Conservation (phyloP, 768 basidiomycete genomes). For the Podaxis pistillaris region DNA sequence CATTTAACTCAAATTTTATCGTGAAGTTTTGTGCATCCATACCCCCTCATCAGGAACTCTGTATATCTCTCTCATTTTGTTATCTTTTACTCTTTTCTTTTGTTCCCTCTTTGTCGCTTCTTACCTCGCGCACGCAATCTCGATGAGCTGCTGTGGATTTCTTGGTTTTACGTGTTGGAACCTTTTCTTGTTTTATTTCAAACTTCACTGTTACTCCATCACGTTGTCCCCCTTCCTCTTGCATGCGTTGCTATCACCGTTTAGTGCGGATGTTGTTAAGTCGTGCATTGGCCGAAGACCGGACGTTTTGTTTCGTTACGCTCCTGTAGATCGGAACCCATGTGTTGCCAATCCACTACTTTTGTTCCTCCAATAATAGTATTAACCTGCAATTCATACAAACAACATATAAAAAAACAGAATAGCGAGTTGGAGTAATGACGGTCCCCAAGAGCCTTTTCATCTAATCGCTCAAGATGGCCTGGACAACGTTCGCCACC, state of each 20-base stretch:
- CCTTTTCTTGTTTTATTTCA: neutral
- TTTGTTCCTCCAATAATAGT: neutral
- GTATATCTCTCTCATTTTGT: constrained; percentile 2
- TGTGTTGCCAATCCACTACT: neutral
- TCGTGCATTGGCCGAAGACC: neutral
- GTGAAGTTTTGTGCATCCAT: constrained; percentile 1
- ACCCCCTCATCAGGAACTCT: neutral
- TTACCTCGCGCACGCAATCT: constrained; percentile 2
- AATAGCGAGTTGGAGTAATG: neutral
- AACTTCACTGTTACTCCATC: neutral
- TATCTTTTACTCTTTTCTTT: neutral
- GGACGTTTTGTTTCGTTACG: neutral
- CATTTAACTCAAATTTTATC: constrained; percentile 8
- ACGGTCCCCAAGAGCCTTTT: neutral
- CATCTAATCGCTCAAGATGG: constrained; percentile 75
- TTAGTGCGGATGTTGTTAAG: constrained; percentile 17
- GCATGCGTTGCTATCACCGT: neutral
- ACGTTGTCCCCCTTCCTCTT: neutral
- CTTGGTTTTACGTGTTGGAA: neutral
- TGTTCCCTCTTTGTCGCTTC: neutral
- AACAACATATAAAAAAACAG: neutral
- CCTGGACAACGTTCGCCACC: constrained; percentile 91
- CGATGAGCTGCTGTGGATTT: constrained; percentile 13
- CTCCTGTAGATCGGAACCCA: neutral
- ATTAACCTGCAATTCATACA: neutral